These are phyloP conservation scores for Venturia pyrina DNA, from an alignment of 2,329 filamentous ascomycete genomes.

Conservation along the genomic window DNA sequence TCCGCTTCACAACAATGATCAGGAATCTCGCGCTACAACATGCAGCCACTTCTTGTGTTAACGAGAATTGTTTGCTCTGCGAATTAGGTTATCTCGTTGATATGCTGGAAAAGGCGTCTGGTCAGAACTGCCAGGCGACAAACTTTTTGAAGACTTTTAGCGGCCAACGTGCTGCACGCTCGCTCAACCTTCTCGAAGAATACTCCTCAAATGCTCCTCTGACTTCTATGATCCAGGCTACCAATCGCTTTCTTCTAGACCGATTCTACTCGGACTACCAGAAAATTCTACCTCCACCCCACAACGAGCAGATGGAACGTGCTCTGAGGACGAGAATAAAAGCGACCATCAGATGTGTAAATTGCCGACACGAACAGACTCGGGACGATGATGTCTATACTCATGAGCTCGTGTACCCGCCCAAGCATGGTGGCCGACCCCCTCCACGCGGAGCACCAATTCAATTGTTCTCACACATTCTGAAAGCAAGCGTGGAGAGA, in stretches of 20 bases:
- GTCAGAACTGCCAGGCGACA: constrained; percentile 89
- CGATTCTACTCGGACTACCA: constrained; percentile 63
- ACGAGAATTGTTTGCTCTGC: constrained; percentile 78
- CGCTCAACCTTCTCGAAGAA: constrained; percentile 76
- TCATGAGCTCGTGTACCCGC: constrained; percentile 77
- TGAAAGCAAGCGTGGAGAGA: constrained; percentile 87
- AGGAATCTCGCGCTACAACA: constrained; percentile 85
- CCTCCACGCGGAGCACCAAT: constrained; percentile 40
- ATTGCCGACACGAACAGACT: constrained; percentile 78
- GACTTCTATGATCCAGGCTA: constrained; percentile 72
- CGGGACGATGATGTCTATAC: constrained; percentile 69
- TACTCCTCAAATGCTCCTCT: constrained; percentile 62
- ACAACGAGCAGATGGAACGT: constrained; percentile 15
- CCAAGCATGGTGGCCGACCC: constrained; percentile 39
- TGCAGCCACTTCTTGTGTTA: constrained; percentile 72
- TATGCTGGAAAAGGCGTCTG: constrained; percentile 93
- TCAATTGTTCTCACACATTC: constrained; percentile 68
- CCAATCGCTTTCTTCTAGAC: constrained; percentile 77
- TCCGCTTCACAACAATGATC: constrained; percentile 80
- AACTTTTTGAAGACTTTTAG: constrained; percentile 88
- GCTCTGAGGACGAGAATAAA: constrained; percentile 50
- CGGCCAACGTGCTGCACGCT: constrained; percentile 61
- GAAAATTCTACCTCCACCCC: neutral
- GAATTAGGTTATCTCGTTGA: constrained; percentile 94
- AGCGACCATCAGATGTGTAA: constrained; percentile 70